These are phyloP conservation scores for Neofusicoccum umdonicola DNA, from an alignment of 2,329 filamentous ascomycete genomes.

Conservation along the genomic window DNA sequence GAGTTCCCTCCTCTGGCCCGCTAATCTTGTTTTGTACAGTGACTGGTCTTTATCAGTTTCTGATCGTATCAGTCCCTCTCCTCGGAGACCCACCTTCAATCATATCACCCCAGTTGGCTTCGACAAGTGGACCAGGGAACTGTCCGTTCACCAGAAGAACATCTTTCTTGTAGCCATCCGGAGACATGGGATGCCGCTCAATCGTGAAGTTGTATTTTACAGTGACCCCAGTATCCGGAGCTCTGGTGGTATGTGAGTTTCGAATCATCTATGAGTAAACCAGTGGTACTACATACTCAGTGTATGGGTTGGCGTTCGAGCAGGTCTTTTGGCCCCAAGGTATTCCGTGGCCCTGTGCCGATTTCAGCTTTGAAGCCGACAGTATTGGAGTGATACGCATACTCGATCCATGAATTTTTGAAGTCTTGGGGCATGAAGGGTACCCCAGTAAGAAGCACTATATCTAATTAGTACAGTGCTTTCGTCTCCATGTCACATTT, in stretches of 20 bases:
- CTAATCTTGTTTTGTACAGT: not conserved
- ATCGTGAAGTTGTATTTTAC: constrained; percentile 18
- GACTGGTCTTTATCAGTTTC: not conserved
- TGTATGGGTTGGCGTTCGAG: constrained; percentile 7
- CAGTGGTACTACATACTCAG: not conserved
- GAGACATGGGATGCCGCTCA: constrained; percentile 16
- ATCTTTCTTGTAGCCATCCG: constrained; percentile 30
- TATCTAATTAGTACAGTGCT: not conserved
- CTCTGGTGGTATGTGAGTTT: not conserved
- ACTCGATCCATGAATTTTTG: not conserved
- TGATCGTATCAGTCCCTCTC: too few relatives aligned
- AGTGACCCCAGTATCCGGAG: constrained; percentile 4
- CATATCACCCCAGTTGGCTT: constrained; percentile 34
- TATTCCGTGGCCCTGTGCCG: not conserved
- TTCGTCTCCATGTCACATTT: not conserved
- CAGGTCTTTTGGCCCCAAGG: not conserved
- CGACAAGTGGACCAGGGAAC: constrained; percentile 33
- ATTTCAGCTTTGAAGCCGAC: too few relatives aligned
- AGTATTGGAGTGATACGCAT: not conserved
- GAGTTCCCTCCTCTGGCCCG: constrained; percentile 28
- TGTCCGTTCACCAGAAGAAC: constrained; percentile 31
- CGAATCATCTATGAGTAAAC: too few relatives aligned
- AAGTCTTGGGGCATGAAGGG: not conserved
- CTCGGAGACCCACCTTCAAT: constrained; percentile 22
- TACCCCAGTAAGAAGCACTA: not conserved